phyloP scores from a whole-genome alignment of 345 rosid species.

The Carallia brachiata region DNA sequence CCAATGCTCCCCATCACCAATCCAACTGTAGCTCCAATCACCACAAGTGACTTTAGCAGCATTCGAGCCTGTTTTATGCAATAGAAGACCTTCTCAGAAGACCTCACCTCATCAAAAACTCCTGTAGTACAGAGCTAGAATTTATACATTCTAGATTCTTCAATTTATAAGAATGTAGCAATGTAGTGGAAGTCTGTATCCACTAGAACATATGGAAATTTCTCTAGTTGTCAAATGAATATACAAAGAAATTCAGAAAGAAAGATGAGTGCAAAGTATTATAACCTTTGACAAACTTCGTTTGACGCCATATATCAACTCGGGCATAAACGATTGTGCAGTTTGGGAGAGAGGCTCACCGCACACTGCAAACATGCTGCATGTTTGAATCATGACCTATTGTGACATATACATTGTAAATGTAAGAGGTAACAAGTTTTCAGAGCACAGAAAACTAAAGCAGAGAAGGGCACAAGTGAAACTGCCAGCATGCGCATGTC shows the following conservation, averaged over 20 bases:
- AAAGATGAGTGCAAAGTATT: background rate
- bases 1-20: conserved; percentile 54
- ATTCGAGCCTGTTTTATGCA: conserved; percentile 59
- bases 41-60: conserved; percentile 73
- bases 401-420: conserved; percentile 4
- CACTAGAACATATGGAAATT: conserved; percentile 1
- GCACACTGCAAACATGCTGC: conserved; percentile 60
- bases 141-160: conserved; percentile 4
- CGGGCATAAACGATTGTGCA: conserved; percentile 94
- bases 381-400: conserved; percentile 75
- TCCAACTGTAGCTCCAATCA: conserved; percentile 65
- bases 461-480: background rate
- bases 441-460: conserved; percentile 8
- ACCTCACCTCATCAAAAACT: background rate
- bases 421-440: background rate
- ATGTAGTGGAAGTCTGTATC: background rate
- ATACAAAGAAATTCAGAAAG: background rate
- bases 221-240: background rate
- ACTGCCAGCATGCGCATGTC: background rate
- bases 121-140: conserved; percentile 15
- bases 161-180: no score
- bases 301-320: conserved; percentile 63
- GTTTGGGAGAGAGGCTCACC: conserved; percentile 96
- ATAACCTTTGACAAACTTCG: conserved; percentile 62
- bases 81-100: conserved; percentile 15